These are phyloP conservation scores for Avena insularis DNA, from an alignment of 176 grass and related monocot species.

Conservation along the genomic window DNA sequence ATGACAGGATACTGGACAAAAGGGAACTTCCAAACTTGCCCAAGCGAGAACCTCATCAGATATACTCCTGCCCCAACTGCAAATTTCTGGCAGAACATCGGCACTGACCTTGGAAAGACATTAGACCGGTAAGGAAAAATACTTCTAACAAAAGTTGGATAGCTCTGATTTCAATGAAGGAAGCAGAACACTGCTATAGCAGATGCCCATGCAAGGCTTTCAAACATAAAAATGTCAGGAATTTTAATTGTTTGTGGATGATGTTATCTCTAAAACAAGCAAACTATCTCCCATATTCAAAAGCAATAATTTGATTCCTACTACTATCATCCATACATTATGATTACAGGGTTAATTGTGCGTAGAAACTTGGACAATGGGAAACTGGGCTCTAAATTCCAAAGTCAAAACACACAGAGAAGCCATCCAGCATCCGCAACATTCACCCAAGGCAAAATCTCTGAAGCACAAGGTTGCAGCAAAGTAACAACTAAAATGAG, in stretches of 20 bases:
- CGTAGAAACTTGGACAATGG: background rate
- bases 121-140: background rate
- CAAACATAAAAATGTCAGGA: background rate
- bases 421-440: background rate
- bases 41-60: slow-evolving; percentile 15
- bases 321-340: background rate
- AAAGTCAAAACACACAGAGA: background rate
- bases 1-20: slow-evolving; percentile 1
- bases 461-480: background rate
- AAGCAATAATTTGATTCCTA: background rate
- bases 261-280: slow-evolving; percentile 1
- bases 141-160: background rate
- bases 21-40: slow-evolving; percentile 13
- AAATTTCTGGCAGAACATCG: background rate
- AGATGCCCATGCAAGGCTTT: background rate
- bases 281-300: background rate
- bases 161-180: background rate
- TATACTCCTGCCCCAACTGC: slow-evolving; percentile 11
- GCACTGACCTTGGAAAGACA: background rate
- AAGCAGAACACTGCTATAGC: background rate
- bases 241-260: background rate
- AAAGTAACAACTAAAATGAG: background rate
- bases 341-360: background rate
- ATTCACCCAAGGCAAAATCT: background rate
- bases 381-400: background rate